These are phyloP conservation scores for Onygena corvina DNA, from an alignment of 2,329 filamentous ascomycete species.

Conservation along the genomic window DNA sequence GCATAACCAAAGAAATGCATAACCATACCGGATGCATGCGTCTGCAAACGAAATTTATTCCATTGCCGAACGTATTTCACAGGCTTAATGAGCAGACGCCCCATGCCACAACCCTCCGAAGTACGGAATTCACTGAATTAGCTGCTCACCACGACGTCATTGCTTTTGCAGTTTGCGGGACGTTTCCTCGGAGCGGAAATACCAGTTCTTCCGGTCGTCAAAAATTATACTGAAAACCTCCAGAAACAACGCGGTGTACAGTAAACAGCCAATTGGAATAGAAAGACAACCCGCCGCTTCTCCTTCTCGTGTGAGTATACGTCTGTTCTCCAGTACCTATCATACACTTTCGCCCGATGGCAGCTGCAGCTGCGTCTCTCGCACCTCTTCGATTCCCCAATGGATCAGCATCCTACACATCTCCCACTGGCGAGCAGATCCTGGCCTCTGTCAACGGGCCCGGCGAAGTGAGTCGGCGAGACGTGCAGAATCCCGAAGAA, in stretches of 20 bases:
- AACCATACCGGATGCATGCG: too few species aligned
- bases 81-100: too few species aligned
- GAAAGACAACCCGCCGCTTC: neutral
- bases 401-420: slow-evolving; percentile 33
- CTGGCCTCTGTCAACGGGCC: slow-evolving; percentile 84
- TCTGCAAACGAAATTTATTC: too few species aligned
- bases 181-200: neutral
- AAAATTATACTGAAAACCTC: neutral
- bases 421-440: slow-evolving; percentile 56
- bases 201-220: neutral
- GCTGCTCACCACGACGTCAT: too few species aligned
- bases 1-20: too few species aligned
- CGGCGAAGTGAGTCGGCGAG: slow-evolving; percentile 72
- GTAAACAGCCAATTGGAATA: too few species aligned
- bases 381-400: slow-evolving; percentile 28
- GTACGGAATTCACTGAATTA: too few species aligned
- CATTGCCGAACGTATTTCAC: too few species aligned
- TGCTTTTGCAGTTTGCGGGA: too few species aligned
- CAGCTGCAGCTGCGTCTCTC: slow-evolving; percentile 26
- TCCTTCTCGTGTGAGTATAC: neutral
- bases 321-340: neutral
- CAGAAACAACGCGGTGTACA: too few species aligned
- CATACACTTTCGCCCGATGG: slow-evolving; percentile 20
- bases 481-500: slow-evolving; percentile 77
- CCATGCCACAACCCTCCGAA: too few species aligned